These are phyloP conservation scores for Rhodocollybia butyracea DNA, from an alignment of 768 basidiomycete species.

Conservation along the genomic window DNA sequence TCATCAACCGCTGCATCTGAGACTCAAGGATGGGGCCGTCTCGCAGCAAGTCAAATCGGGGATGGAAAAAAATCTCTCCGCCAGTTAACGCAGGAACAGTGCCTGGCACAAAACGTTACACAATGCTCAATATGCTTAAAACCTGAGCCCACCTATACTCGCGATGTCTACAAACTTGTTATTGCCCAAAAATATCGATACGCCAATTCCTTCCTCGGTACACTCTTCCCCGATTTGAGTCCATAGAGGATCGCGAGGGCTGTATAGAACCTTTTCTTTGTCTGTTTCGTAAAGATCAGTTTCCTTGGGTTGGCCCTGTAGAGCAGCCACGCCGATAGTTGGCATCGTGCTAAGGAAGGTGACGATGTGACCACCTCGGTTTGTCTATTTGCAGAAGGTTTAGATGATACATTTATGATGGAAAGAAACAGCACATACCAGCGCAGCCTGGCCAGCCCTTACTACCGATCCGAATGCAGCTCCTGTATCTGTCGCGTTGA, in stretches of 20 bases:
- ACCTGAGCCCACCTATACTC: conserved; percentile 60
- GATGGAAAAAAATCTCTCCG: conserved; percentile 90
- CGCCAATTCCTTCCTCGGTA: conserved; percentile 85
- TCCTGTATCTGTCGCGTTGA: conserved; percentile 41
- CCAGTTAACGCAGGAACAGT: conserved; percentile 72
- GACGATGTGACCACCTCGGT: conserved; percentile 74
- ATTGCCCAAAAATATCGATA: conserved; percentile 86
- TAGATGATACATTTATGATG: not conserved
- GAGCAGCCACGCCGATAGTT: conserved; percentile 67
- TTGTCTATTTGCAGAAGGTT: conserved; percentile 37
- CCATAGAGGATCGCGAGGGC: conserved; percentile 79
- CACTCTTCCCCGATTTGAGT: conserved; percentile 82
- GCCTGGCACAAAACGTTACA: conserved; percentile 34
- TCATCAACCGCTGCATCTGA: conserved; percentile 69
- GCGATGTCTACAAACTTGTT: conserved; percentile 80
- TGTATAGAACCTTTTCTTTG: conserved; percentile 80
- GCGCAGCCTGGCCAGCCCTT: conserved; percentile 62
- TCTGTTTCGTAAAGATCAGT: conserved; percentile 73
- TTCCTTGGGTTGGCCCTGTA: conserved; percentile 58
- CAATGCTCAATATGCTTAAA: not conserved
- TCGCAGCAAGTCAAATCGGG: conserved; percentile 72
- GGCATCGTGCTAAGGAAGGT: conserved; percentile 71
- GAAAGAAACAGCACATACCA: conserved; percentile 44
- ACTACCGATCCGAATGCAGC: conserved; percentile 81
- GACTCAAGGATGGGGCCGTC: conserved; percentile 66